These are phyloP conservation scores for Hypholoma fasciculare DNA, from an alignment of 768 basidiomycete genomes.

Conservation along the genomic window DNA sequence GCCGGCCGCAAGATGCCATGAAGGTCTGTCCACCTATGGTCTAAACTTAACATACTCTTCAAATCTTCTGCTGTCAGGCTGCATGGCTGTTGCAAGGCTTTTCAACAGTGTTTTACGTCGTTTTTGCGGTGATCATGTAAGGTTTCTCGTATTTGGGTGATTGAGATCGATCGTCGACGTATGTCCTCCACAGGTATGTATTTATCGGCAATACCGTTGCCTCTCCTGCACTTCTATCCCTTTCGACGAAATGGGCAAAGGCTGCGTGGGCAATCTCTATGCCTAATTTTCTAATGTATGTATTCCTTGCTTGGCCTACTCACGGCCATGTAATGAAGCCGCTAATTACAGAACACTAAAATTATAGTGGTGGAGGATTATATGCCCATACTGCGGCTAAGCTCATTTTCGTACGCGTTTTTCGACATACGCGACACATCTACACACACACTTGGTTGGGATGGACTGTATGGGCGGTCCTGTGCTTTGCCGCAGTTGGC, in stretches of 20 bases:
- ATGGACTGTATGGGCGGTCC: slow-evolving; percentile 1
- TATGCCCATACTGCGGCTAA: slow-evolving; percentile 8
- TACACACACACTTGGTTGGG: slow-evolving; percentile 4
- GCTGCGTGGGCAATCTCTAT: slow-evolving; percentile 8
- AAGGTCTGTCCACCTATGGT: not conserved
- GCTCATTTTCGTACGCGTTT: slow-evolving; percentile 6
- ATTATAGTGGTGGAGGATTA: slow-evolving; percentile 2
- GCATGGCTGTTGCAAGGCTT: slow-evolving; percentile 7
- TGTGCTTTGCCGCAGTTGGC: slow-evolving; percentile 3
- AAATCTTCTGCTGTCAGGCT: not conserved
- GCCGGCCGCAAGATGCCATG: slow-evolving; percentile 6
- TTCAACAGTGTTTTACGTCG: slow-evolving; percentile 5
- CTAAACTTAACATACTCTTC: too few species aligned
- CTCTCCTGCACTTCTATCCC: slow-evolving; percentile 2
- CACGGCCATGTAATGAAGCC: too few species aligned
- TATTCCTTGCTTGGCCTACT: not conserved
- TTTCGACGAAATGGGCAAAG: slow-evolving; percentile 8
- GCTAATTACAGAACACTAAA: too few species aligned
- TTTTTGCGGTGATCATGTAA: slow-evolving; percentile 8
- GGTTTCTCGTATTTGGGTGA: not conserved
- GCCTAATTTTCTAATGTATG: slow-evolving; percentile 8
- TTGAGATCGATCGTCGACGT: too few species aligned
- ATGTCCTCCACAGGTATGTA: not conserved
- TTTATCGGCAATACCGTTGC: slow-evolving; percentile 7
- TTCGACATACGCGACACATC: slow-evolving; percentile 6